Base-by-base conservation (phyloP, 2,329 filamentous ascomycete genomes). In the Teratosphaeria destructans region DNA sequence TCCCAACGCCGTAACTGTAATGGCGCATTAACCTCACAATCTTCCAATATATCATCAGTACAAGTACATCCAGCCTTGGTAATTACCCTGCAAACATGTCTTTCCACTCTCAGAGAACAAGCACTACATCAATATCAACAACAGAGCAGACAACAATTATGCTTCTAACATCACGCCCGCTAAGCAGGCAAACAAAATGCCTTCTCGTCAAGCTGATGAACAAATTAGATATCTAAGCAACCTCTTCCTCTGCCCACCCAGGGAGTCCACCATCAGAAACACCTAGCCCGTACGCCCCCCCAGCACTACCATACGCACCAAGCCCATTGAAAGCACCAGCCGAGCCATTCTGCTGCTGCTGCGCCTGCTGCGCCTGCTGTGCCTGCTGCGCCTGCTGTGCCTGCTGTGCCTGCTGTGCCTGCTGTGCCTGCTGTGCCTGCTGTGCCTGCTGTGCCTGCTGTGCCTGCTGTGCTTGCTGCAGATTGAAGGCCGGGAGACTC, bases 401-500 rank as follows among this genome's bases (percentile, higher is more conserved):
- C 75, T 77, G 76, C 55, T 69, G 62, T 52, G 74, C 73, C 49
- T 74, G 75, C 54, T 66, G 74, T 2, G 23, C 23, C 54, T 74
- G 72, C 54, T 75, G 74, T 59, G 69, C 69, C 75, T 77, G 76
- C 55, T 69, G 62, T 52, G 74, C 73, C 53, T 74, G 75, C 23
- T 23, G 23, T 23, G 23, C 23, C 75, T 77, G 75, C 57, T 66
- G 63, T 23, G 23, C 23, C 54, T 74, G 72, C 54, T 75, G 74
- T 59, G 69, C 69, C 75, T 77, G 76, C 55, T 69, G 62, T 52
- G 74, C 73, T 52, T 74, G 75, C 54, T 66, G 74, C 58, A 85
- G 82, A 2, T 82, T 83, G 71, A 86, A 86, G 5, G 83, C 84
- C 0, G 94, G 94, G 69, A 99, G 78, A 72, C 91, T 96, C 61